phyloP scores from a whole-genome alignment of 2,329 filamentous ascomycete genomes.

The Pseudocercospora eumusae region DNA sequence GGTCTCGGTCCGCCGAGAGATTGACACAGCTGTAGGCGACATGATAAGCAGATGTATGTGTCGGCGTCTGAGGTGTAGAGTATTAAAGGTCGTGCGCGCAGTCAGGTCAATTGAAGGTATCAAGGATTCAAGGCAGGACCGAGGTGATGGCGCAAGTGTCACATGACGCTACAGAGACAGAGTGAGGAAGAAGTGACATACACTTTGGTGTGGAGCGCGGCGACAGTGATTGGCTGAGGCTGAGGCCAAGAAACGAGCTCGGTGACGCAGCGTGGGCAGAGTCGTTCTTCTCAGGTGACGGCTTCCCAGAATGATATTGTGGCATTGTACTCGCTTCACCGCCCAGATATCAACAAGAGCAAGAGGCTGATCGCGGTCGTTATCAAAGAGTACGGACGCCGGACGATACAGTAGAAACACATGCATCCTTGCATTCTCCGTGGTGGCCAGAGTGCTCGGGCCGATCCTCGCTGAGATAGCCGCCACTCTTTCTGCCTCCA shows the following conservation, averaged over 20 bases:
- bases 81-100: background rate
- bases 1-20: slow-evolving; percentile 47
- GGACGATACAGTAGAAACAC: background rate
- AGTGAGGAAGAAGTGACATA: slow-evolving; percentile 26
- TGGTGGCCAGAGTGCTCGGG: slow-evolving; percentile 32
- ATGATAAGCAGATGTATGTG: slow-evolving; percentile 21
- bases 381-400: background rate
- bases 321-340: slow-evolving; percentile 22
- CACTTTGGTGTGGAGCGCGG: slow-evolving; percentile 34
- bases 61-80: background rate
- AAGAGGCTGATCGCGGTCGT: background rate
- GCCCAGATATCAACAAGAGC: too few species aligned
- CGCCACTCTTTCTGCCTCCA: background rate
- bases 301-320: slow-evolving; percentile 23
- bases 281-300: slow-evolving; percentile 29
- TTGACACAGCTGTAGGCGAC: slow-evolving; percentile 47
- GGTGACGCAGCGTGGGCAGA: slow-evolving; percentile 34
- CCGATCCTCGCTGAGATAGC: background rate
- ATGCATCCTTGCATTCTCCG: slow-evolving; percentile 35
- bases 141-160: slow-evolving; percentile 12
- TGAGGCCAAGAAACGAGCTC: slow-evolving; percentile 33
- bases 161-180: slow-evolving; percentile 5
- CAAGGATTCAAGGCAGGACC: too few species aligned
- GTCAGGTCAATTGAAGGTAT: too few species aligned
- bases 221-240: slow-evolving; percentile 27